phyloP scores from a whole-genome alignment of 176 grass and related monocot genomes.

The Tuctoria greenei region DNA sequence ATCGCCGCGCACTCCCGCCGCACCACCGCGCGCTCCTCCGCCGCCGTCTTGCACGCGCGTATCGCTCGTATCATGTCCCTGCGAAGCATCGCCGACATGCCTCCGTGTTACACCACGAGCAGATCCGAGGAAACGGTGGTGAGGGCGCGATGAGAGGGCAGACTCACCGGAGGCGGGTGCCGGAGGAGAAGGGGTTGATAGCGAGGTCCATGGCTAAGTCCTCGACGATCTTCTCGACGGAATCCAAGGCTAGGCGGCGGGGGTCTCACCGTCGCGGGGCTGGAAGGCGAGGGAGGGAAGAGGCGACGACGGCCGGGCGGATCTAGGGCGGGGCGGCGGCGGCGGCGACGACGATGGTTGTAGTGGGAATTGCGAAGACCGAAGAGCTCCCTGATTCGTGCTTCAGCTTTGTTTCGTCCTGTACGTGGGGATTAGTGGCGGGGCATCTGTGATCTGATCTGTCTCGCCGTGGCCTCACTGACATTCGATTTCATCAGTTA shows the following conservation, averaged over 20 bases:
- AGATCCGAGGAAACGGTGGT: slow-evolving; percentile 4
- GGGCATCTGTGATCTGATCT: slow-evolving; percentile 11
- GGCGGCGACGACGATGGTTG: slow-evolving; percentile 22
- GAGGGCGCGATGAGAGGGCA: neutral
- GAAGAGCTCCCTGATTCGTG: slow-evolving; percentile 37
- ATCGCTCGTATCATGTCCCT: slow-evolving; percentile 99
- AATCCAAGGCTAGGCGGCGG: slow-evolving; percentile 14
- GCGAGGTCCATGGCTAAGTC: slow-evolving; percentile 60
- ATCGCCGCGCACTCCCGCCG: slow-evolving; percentile 98
- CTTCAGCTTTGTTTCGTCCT: slow-evolving; percentile 28
- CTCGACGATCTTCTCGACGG: slow-evolving; percentile 50
- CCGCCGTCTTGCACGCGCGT: slow-evolving; percentile 96
- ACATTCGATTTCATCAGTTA: neutral
- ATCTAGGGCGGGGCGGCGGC: slow-evolving; percentile 46
- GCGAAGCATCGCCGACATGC: neutral
- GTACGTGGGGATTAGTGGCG: slow-evolving; percentile 25
- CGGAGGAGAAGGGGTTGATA: slow-evolving; percentile 98
- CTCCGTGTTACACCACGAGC: neutral
- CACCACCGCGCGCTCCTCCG: slow-evolving; percentile 96
- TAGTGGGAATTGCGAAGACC: slow-evolving; percentile 52
- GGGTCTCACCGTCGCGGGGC: slow-evolving; percentile 26
- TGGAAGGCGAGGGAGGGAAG: slow-evolving; percentile 14
- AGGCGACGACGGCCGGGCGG: slow-evolving; percentile 50
- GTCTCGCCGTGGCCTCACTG: neutral
- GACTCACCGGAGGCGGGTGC: slow-evolving; percentile 89